Conservation (phyloP, 2,329 filamentous ascomycete species). For the Aspergillus sp. region DNA sequence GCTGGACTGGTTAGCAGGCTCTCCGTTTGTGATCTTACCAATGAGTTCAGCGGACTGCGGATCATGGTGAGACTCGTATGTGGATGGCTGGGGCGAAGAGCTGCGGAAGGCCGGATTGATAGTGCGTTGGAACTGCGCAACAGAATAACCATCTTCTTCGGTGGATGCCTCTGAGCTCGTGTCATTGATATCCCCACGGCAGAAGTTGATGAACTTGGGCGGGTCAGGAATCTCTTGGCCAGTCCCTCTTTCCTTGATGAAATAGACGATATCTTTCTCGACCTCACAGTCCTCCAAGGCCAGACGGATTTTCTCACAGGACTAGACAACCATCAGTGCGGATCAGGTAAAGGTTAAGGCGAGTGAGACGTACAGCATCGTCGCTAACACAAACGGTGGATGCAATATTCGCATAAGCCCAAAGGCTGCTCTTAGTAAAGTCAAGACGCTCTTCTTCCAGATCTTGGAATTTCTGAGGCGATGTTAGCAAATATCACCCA, state of each 20-base stretch:
- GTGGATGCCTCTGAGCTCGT: conserved; percentile 65
- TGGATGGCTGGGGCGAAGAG: conserved; percentile 93
- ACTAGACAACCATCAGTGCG: conserved; percentile 34
- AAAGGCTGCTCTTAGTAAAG: conserved; percentile 94
- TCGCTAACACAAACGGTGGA: conserved; percentile 98
- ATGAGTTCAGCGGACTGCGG: conserved; percentile 62
- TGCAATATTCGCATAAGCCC: conserved; percentile 95
- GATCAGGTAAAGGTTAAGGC: neutral
- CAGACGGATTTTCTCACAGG: conserved; percentile 90
- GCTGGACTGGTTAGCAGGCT: conserved; percentile 39
- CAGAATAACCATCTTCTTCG: conserved; percentile 91
- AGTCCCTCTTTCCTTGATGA: conserved; percentile 83
- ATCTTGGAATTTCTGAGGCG: conserved; percentile 81
- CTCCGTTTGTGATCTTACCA: conserved; percentile 57
- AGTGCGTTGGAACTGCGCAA: conserved; percentile 88
- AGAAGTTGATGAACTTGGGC: conserved; percentile 98
- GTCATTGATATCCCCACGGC: conserved; percentile 69
- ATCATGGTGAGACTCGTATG: conserved; percentile 85
- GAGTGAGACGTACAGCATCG: conserved; percentile 53
- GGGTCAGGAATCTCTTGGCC: conserved; percentile 96
- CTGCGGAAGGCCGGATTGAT: conserved; percentile 93
- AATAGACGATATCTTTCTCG: conserved; percentile 81
- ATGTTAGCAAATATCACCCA: conserved; percentile 12
- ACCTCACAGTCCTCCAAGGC: conserved; percentile 94
- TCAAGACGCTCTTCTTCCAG: conserved; percentile 94